Conservation (phyloP, 2,329 filamentous ascomycete genomes). For the Fusarium dimerum region DNA sequence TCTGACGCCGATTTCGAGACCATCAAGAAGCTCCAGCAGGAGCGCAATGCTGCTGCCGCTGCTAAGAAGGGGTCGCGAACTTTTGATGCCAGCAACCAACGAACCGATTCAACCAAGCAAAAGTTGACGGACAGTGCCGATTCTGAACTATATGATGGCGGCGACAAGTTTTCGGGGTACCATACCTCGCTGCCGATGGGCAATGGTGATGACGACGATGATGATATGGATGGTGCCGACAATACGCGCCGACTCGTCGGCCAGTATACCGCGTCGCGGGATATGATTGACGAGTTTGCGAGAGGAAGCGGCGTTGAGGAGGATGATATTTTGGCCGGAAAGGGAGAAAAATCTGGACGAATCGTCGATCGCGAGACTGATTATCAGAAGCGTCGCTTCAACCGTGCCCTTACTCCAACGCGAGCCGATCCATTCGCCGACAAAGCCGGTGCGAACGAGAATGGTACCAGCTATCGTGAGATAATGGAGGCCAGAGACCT, state of each 20-base stretch:
- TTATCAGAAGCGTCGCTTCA: constrained; percentile 94
- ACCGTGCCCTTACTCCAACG: constrained; percentile 83
- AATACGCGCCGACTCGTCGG: constrained; percentile 79
- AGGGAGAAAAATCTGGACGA: constrained; percentile 82
- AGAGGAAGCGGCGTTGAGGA: constrained; percentile 84
- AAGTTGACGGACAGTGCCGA: constrained; percentile 90
- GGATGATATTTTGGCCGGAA: constrained; percentile 82
- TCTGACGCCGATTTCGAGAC: constrained; percentile 83
- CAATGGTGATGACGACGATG: constrained; percentile 77
- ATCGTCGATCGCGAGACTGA: constrained; percentile 94
- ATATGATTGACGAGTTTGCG: constrained; percentile 93
- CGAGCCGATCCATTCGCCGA: constrained; percentile 83
- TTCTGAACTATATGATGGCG: constrained; percentile 79
- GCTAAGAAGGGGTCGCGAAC: constrained; percentile 80
- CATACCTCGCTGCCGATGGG: constrained; percentile 82
- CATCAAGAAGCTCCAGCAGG: constrained; percentile 84
- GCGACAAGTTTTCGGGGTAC: constrained; percentile 85
- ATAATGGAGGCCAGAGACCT: constrained; percentile 89
- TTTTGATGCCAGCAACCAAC: constrained; percentile 78
- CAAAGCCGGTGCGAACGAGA: constrained; percentile 66
- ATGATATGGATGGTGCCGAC: constrained; percentile 74
- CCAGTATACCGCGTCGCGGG: constrained; percentile 91
- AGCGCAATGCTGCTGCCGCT: constrained; percentile 81
- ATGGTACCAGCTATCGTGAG: constrained; percentile 82
- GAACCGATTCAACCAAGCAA: constrained; percentile 86